phyloP scores from a whole-genome alignment of 2,329 filamentous ascomycete species.

The Bipolaris bicolor region DNA sequence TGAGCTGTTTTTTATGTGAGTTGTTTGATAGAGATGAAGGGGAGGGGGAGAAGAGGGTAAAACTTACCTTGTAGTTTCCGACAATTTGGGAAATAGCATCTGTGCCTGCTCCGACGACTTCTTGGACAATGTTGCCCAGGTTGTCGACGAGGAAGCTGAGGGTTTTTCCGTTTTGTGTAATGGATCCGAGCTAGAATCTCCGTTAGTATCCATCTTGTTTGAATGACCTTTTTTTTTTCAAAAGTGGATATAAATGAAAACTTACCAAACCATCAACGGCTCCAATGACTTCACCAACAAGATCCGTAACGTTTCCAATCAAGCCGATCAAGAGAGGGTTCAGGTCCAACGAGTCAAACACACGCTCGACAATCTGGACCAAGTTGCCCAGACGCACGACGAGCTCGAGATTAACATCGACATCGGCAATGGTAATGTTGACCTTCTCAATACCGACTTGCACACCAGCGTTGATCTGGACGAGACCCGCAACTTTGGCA shows the following conservation, averaged over 20 bases:
- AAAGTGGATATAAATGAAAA: not conserved
- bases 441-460: conserved; percentile 56
- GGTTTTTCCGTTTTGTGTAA: conserved; percentile 62
- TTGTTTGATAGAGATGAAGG: not conserved
- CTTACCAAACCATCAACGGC: conserved; percentile 61
- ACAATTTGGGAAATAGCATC: conserved; percentile 59
- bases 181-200: conserved; percentile 56
- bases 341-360: conserved; percentile 64
- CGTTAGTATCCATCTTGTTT: not conserved
- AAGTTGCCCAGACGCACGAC: conserved; percentile 66
- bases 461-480: conserved; percentile 59
- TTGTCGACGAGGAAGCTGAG: conserved; percentile 66
- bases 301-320: conserved; percentile 60
- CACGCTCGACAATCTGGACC: conserved; percentile 66
- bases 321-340: conserved; percentile 66
- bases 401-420: conserved; percentile 64
- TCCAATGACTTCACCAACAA: conserved; percentile 62
- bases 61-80: conserved; percentile 57
- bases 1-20: conserved; percentile 36
- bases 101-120: conserved; percentile 58
- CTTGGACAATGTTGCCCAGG: conserved; percentile 67
- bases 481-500: conserved; percentile 64
- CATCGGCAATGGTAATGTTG: conserved; percentile 67
- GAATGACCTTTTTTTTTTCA: no score
- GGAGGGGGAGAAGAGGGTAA: not conserved